A percentile compares a stretch with the other conserved stretches of the same genome.
phyloP scores from a whole-genome alignment of 805 yeast genomes.

The Saccharomycopsis sp. region DNA sequence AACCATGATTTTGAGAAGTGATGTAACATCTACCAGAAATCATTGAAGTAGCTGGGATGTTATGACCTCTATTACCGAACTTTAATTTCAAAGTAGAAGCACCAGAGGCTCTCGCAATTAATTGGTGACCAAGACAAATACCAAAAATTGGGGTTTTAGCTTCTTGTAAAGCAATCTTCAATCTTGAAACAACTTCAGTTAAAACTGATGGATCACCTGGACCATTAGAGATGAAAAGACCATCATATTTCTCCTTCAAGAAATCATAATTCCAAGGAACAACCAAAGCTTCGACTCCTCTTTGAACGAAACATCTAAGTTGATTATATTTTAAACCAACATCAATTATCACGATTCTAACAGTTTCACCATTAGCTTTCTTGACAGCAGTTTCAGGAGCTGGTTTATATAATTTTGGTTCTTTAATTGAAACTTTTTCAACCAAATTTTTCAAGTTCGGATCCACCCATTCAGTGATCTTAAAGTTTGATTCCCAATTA shows the following conservation, averaged over 20 bases:
- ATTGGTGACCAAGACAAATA: slow-evolving; percentile 97
- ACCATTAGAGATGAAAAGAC: slow-evolving; percentile 94
- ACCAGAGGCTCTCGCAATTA: slow-evolving; percentile 91
- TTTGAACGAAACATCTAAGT: slow-evolving; percentile 89
- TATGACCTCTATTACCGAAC: slow-evolving; percentile 99
- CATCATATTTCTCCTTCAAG: slow-evolving; percentile 77
- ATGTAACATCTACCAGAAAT: slow-evolving; percentile 95
- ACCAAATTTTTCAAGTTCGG: slow-evolving; percentile 91
- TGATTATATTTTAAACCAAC: slow-evolving; percentile 98
- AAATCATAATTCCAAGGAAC: slow-evolving; percentile 95
- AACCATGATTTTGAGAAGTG: slow-evolving; percentile 98
- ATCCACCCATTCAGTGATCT: slow-evolving; percentile 82
- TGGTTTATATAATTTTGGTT: slow-evolving; percentile 75
- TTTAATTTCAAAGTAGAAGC: slow-evolving; percentile 87
- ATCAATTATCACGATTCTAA: slow-evolving; percentile 86
- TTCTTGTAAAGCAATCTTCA: slow-evolving; percentile 49
- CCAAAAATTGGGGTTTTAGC: slow-evolving; percentile 90
- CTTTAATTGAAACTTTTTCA: slow-evolving; percentile 75
- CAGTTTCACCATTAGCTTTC: slow-evolving; percentile 58
- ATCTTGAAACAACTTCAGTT: slow-evolving; percentile 54
- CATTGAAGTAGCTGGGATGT: slow-evolving; percentile 88
- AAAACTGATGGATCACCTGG: slow-evolving; percentile 98
- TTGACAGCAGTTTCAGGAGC: slow-evolving; percentile 41
- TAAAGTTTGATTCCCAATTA: slow-evolving; percentile 58
- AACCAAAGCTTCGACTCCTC: slow-evolving; percentile 93